phyloP scores from a whole-genome alignment of 345 rosid genomes.

The Rhizophora mangle region DNA sequence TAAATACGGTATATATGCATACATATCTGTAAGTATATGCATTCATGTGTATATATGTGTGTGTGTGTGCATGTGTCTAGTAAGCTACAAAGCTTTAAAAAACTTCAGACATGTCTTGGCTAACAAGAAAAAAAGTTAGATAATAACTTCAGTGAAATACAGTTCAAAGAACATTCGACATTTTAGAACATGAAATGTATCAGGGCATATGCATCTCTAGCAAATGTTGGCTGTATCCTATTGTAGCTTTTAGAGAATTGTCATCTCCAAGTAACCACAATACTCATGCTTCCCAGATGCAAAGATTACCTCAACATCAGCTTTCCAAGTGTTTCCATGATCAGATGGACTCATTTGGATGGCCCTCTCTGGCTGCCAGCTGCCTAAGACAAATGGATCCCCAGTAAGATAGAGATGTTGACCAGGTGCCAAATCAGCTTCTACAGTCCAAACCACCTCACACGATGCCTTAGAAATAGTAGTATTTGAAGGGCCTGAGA shows the following conservation, averaged over 20 bases:
- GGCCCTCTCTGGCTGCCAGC: conserved; percentile 83
- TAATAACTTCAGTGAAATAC: too few relatives aligned
- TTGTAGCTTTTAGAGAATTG: background rate
- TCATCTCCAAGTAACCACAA: background rate
- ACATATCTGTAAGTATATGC: too few relatives aligned
- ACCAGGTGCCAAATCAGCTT: conserved; percentile 68
- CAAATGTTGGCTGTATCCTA: background rate
- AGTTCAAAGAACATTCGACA: too few relatives aligned
- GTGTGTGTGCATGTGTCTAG: too few relatives aligned
- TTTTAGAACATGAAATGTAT: too few relatives aligned
- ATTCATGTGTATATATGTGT: too few relatives aligned
- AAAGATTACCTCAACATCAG: conserved; percentile 65
- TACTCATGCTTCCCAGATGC: background rate
- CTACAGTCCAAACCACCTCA: conserved; percentile 70
- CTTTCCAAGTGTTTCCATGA: conserved; percentile 62
- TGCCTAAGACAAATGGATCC: conserved; percentile 66
- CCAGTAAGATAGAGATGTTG: conserved; percentile 70
- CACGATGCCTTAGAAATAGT: conserved; percentile 41
- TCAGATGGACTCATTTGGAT: conserved; percentile 57
- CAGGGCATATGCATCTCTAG: too few relatives aligned
- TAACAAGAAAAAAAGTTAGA: too few relatives aligned
- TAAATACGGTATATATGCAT: too few relatives aligned
- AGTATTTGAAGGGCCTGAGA: conserved; percentile 49
- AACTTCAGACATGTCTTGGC: too few relatives aligned
- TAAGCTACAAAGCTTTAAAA: too few relatives aligned